These are phyloP conservation scores for Tetradesmus lagerheimii DNA, from an alignment of 139 green algal species.

Conservation along the genomic window DNA sequence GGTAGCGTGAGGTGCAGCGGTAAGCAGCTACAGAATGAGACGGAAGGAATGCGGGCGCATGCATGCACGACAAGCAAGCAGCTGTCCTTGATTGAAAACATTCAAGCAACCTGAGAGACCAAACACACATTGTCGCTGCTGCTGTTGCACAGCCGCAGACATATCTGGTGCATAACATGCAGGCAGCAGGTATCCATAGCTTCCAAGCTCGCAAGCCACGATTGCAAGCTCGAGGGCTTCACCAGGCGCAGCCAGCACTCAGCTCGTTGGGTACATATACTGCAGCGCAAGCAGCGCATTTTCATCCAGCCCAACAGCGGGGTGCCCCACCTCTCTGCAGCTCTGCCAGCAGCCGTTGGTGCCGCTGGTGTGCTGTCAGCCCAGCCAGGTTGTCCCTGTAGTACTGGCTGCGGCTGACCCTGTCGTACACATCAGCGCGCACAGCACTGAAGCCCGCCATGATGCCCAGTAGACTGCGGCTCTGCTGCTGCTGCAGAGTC, in stretches of 20 bases:
- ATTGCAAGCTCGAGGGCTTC: no score
- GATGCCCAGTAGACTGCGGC: neutral
- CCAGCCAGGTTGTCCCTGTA: conserved; percentile 60
- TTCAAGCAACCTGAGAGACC: neutral
- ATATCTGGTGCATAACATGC: neutral
- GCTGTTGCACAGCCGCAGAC: neutral
- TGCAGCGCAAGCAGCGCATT: neutral
- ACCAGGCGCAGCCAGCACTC: no score
- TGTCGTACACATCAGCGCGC: conserved; percentile 20
- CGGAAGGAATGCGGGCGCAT: neutral
- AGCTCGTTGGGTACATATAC: no score
- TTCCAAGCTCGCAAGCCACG: neutral
- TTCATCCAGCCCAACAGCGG: neutral
- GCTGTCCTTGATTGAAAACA: no score
- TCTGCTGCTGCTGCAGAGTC: neutral
- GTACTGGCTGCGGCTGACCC: conserved; percentile 32
- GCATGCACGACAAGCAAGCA: neutral
- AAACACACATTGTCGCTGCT: neutral
- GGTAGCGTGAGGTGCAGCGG: neutral
- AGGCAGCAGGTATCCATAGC: neutral
- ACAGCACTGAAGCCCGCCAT: conserved; percentile 28
- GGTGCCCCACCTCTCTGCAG: conserved; percentile 35
- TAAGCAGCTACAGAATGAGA: neutral
- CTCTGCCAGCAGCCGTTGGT: conserved; percentile 69
- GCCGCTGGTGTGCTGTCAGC: conserved; percentile 72